Conservation (phyloP, 1,284 basidiomycete genomes). For the Bjerkandera adusta region DNA sequence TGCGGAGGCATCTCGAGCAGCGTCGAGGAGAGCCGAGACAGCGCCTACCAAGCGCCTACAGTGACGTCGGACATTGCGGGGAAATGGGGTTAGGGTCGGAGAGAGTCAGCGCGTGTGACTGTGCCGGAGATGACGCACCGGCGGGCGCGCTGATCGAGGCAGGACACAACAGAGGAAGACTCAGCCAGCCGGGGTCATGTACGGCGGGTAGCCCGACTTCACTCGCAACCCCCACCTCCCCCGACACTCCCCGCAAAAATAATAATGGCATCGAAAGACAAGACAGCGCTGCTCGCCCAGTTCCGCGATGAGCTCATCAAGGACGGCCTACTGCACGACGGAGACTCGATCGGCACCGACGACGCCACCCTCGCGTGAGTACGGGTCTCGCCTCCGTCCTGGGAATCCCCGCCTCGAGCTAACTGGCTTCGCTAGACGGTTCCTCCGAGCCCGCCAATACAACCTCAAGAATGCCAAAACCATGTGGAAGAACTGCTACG, state of each 20-base stretch:
- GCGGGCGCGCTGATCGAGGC: neutral
- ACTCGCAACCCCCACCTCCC: neutral
- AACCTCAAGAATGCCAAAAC: constrained; percentile 50
- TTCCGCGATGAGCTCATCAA: constrained; percentile 50
- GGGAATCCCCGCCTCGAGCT: neutral
- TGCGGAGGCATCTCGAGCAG: neutral
- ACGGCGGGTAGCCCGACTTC: neutral
- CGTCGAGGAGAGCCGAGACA: neutral
- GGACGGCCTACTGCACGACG: constrained; percentile 54
- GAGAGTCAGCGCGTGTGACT: neutral
- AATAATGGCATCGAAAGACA: constrained; percentile 13
- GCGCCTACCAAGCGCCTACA: neutral
- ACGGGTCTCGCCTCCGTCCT: constrained; percentile 5
- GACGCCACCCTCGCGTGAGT: constrained; percentile 58
- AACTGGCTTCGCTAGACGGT: constrained; percentile 44
- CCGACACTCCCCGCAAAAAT: neutral
- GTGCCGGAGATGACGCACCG: neutral
- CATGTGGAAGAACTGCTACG: constrained; percentile 58
- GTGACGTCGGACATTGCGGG: neutral
- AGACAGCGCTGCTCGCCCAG: constrained; percentile 21
- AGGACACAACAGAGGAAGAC: neutral
- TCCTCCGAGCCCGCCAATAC: constrained; percentile 63
- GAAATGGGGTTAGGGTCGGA: neutral
- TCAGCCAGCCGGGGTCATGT: neutral
- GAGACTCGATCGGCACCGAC: constrained; percentile 64